Evolutionary conservation across 352 stramenopile species (phyloP).

Genomic region (Globisporangium viniferum): DNA sequence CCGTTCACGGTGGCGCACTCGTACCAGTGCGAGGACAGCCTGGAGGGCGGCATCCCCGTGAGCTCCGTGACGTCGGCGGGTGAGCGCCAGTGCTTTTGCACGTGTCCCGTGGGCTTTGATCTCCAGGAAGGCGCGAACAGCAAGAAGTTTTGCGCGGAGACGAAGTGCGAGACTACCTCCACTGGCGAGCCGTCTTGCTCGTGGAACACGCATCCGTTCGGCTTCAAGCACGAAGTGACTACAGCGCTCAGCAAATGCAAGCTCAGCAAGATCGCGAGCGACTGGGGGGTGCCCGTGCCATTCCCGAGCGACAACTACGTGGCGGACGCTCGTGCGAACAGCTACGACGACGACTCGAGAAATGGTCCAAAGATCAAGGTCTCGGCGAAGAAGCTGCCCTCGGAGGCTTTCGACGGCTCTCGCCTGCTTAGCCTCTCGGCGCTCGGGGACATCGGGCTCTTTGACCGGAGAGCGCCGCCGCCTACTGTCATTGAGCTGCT

Average conservation of each 20-base stretch:
- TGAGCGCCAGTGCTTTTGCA: conserved; percentile 51
- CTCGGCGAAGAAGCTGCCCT: neutral
- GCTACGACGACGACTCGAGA: conserved; percentile 14
- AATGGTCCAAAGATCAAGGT: conserved; percentile 2
- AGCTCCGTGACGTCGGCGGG: conserved; percentile 26
- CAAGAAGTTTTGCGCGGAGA: conserved; percentile 24
- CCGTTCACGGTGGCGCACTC: conserved; percentile 44
- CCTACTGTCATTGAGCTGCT: conserved; percentile 16
- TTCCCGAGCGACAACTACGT: conserved; percentile 64
- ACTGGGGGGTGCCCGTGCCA: conserved; percentile 38
- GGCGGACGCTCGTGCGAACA: conserved; percentile 36
- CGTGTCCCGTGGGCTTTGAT: conserved; percentile 40
- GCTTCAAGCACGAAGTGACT: conserved; percentile 38
- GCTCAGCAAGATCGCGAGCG: conserved; percentile 24
- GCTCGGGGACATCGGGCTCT: conserved; percentile 15
- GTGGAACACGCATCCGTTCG: conserved; percentile 36
- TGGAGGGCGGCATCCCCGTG: conserved; percentile 44
- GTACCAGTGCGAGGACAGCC: conserved; percentile 26
- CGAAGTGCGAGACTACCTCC: conserved; percentile 13
- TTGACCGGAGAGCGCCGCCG: conserved; percentile 7
- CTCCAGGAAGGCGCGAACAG: conserved; percentile 18
- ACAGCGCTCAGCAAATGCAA: neutral
- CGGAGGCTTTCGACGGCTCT: conserved; percentile 14
- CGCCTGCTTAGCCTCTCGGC: conserved; percentile 15
- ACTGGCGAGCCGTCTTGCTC: conserved; percentile 28